These are phyloP conservation scores for Trametes cubensis DNA, from an alignment of 768 basidiomycete genomes.

Conservation along the genomic window DNA sequence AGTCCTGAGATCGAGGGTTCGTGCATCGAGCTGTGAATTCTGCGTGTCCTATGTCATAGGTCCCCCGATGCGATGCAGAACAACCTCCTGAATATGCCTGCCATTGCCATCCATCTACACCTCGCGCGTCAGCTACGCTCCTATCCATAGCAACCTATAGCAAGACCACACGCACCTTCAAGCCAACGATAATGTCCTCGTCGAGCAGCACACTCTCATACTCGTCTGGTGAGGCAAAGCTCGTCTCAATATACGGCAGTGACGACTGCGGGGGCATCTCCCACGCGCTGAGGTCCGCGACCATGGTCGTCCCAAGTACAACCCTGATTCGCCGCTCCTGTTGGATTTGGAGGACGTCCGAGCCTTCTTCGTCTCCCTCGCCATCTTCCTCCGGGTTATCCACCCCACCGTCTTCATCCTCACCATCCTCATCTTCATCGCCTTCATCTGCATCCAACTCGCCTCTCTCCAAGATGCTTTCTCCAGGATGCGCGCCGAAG, in stretches of 20 bases:
- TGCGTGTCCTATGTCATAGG: neutral
- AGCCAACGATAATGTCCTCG: conserved; percentile 34
- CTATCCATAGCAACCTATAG: too few relatives aligned
- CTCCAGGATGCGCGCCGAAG: conserved; percentile 6
- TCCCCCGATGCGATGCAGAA: conserved; percentile 16
- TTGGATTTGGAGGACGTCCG: too few relatives aligned
- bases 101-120: conserved; percentile 12
- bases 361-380: too few relatives aligned
- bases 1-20: too few relatives aligned
- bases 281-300: conserved; percentile 21
- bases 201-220: conserved; percentile 35
- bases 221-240: conserved; percentile 16
- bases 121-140: neutral
- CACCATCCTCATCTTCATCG: neutral
- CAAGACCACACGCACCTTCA: conserved; percentile 26
- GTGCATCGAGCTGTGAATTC: too few relatives aligned
- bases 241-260: conserved; percentile 32
- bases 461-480: conserved; percentile 9
- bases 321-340: conserved; percentile 6
- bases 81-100: conserved; percentile 11
- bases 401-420: neutral
- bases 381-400: neutral
- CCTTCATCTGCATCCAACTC: neutral
- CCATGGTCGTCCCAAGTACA: conserved; percentile 16
- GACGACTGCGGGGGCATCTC: conserved; percentile 23